Conservation (phyloP, 2,329 filamentous ascomycete genomes). For the Teratosphaeriaceae sp. region DNA sequence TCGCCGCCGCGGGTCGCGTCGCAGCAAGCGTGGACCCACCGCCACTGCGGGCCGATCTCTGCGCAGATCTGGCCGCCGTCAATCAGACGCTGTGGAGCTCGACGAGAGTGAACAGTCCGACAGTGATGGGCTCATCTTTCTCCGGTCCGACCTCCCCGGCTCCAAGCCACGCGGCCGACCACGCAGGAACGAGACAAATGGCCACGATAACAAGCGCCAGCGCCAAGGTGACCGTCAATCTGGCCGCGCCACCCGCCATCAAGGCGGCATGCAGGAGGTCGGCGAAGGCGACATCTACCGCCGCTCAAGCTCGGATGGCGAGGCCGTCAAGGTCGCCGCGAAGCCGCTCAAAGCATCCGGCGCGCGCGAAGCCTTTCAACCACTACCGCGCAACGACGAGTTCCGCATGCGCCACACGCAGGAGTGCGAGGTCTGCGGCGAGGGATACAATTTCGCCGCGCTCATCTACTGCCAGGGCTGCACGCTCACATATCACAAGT, state of each 20-base stretch:
- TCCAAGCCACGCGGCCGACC: slow-evolving; percentile 37
- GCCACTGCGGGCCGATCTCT: slow-evolving; percentile 7
- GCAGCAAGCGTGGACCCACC: slow-evolving; percentile 11
- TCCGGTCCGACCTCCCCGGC: slow-evolving; percentile 36
- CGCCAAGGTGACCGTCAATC: slow-evolving; percentile 34
- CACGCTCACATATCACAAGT: slow-evolving; percentile 72
- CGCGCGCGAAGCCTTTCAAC: slow-evolving; percentile 64
- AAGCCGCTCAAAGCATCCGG: slow-evolving; percentile 51
- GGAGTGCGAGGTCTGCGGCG: slow-evolving; percentile 66
- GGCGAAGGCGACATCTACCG: slow-evolving; percentile 51
- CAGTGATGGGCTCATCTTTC: slow-evolving; percentile 20
- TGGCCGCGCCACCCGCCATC: slow-evolving; percentile 39
- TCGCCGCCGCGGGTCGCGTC: slow-evolving; percentile 8
- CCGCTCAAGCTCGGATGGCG: slow-evolving; percentile 28
- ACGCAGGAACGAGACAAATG: too few species aligned
- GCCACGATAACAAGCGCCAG: slow-evolving; percentile 11
- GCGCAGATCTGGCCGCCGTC: slow-evolving; percentile 10
- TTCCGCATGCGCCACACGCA: slow-evolving; percentile 67
- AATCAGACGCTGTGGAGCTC: slow-evolving; percentile 5
- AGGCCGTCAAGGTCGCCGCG: slow-evolving; percentile 24
- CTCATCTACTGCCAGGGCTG: slow-evolving; percentile 91
- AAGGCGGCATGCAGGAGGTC: slow-evolving; percentile 47
- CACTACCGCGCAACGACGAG: slow-evolving; percentile 51
- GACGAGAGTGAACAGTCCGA: slow-evolving; percentile 27
- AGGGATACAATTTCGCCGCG: slow-evolving; percentile 54